Percentiles rank a stretch among this genome's conserved stretches.
Conservation (phyloP, 2,329 filamentous ascomycete genomes). For the Aspergillus quadricinctus region DNA sequence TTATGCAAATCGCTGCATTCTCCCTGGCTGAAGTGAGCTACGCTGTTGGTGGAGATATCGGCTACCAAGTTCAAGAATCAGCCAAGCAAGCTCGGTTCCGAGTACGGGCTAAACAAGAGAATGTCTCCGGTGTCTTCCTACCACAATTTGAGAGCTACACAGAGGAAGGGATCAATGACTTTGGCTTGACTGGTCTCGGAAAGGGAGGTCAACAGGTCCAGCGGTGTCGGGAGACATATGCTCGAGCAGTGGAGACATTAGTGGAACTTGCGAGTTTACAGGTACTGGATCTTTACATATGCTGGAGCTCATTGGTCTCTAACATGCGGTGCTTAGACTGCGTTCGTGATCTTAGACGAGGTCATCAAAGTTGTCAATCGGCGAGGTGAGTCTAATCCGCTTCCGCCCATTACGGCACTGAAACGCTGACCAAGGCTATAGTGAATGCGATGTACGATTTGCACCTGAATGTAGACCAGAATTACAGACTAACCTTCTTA, state of each 20-base stretch:
- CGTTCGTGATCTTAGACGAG: constrained; percentile 95
- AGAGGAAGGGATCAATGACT: constrained; percentile 88
- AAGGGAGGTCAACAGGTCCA: constrained; percentile 98
- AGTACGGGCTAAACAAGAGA: constrained; percentile 92
- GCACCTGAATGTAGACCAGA: background rate
- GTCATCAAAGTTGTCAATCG: constrained; percentile 99
- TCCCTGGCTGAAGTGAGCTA: constrained; percentile 97
- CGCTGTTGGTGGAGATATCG: constrained; percentile 90
- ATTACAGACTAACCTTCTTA: constrained; percentile 12
- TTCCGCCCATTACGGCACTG: background rate
- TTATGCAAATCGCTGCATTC: constrained; percentile 99
- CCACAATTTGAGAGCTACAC: constrained; percentile 90
- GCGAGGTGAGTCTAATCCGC: constrained; percentile 59
- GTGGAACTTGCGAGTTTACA: constrained; percentile 93
- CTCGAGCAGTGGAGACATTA: constrained; percentile 88
- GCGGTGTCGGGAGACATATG: constrained; percentile 91
- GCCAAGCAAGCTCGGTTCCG: constrained; percentile 90
- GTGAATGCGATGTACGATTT: constrained; percentile 85
- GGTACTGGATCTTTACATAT: constrained; percentile 35
- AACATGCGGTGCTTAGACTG: constrained; percentile 55
- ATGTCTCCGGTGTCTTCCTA: constrained; percentile 93
- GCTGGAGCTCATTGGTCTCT: background rate
- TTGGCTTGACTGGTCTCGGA: constrained; percentile 89
- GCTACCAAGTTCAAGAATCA: constrained; percentile 95
- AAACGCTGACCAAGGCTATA: constrained; percentile 34